Percentiles rank a stretch among this genome's conserved stretches.
Conservation (phyloP, 495 filamentous ascomycete genomes). For the Lepraria neglecta region DNA sequence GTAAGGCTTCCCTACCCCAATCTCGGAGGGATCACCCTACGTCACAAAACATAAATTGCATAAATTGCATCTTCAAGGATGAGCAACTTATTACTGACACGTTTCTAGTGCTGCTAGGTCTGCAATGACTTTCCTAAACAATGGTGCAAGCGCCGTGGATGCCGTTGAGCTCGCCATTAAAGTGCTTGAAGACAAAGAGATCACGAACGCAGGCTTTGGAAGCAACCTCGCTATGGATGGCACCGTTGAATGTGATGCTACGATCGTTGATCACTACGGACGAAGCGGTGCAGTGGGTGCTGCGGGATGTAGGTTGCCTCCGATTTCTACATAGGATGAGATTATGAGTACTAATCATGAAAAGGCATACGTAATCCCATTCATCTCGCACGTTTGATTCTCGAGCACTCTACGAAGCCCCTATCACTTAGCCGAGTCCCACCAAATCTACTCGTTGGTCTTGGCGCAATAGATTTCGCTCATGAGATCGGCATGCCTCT, state of each 20-base stretch:
- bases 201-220: constrained; percentile 93
- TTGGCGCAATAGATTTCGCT: constrained; percentile 80
- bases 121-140: constrained; percentile 70
- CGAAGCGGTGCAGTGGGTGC: constrained; percentile 91
- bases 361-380: constrained; percentile 90
- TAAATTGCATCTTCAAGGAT: background rate
- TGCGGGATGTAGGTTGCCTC: constrained; percentile 61
- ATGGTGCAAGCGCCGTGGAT: constrained; percentile 73
- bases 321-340: background rate
- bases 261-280: constrained; percentile 82
- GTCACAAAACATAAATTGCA: background rate
- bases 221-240: constrained; percentile 92
- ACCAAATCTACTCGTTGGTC: constrained; percentile 81
- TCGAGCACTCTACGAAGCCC: constrained; percentile 63
- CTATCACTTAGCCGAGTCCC: constrained; percentile 81
- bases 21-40: background rate
- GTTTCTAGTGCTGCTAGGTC: constrained; percentile 65
- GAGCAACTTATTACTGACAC: constrained; percentile 7
- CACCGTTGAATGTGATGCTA: constrained; percentile 87
- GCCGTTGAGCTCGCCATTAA: constrained; percentile 90
- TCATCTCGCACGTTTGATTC: constrained; percentile 71
- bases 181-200: constrained; percentile 82
- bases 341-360: constrained; percentile 13
- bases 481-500: constrained; percentile 64
- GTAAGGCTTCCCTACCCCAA: constrained; percentile 49